Conservation (phyloP, 1,139 yeast species). For the Scheffersomyces insectosa region DNA sequence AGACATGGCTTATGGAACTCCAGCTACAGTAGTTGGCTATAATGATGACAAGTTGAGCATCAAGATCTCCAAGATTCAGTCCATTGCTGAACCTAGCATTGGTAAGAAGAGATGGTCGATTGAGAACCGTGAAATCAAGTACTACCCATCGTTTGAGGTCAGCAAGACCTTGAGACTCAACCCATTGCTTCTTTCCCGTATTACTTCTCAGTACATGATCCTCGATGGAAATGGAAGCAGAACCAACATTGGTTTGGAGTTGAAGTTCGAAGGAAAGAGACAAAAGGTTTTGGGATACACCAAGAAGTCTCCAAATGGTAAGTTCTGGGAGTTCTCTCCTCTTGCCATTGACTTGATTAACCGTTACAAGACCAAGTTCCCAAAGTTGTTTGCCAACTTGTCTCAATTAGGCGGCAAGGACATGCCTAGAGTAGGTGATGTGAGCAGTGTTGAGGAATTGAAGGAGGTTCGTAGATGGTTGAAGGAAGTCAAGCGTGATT, state of each 20-base stretch:
- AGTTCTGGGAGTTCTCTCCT: slow-evolving; percentile 83
- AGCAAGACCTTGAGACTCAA: slow-evolving; percentile 58
- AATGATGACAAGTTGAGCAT: slow-evolving; percentile 55
- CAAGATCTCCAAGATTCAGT: slow-evolving; percentile 48
- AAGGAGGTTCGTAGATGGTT: slow-evolving; percentile 58
- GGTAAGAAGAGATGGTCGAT: slow-evolving; percentile 58
- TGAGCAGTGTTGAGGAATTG: slow-evolving; percentile 32
- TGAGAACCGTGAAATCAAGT: slow-evolving; percentile 59
- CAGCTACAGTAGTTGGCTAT: slow-evolving; percentile 72
- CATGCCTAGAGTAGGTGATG: slow-evolving; percentile 29
- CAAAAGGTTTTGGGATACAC: slow-evolving; percentile 89
- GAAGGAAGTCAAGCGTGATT: slow-evolving; percentile 51
- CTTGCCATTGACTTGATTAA: slow-evolving; percentile 68
- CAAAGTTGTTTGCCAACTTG: slow-evolving; percentile 55
- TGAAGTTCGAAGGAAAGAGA: slow-evolving; percentile 79
- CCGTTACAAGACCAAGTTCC: slow-evolving; percentile 63
- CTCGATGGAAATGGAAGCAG: slow-evolving; percentile 50
- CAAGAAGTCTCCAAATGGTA: slow-evolving; percentile 49
- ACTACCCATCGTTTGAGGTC: slow-evolving; percentile 68
- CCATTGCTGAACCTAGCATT: slow-evolving; percentile 58
- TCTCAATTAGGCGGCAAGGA: slow-evolving; percentile 19
- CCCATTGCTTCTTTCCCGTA: slow-evolving; percentile 68
- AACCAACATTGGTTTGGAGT: slow-evolving; percentile 78
- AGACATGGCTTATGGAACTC: slow-evolving; percentile 84
- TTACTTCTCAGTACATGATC: slow-evolving; percentile 73